Conservation (phyloP, 2,329 filamentous ascomycete species). For the Aotearoamyces nothofagi region DNA sequence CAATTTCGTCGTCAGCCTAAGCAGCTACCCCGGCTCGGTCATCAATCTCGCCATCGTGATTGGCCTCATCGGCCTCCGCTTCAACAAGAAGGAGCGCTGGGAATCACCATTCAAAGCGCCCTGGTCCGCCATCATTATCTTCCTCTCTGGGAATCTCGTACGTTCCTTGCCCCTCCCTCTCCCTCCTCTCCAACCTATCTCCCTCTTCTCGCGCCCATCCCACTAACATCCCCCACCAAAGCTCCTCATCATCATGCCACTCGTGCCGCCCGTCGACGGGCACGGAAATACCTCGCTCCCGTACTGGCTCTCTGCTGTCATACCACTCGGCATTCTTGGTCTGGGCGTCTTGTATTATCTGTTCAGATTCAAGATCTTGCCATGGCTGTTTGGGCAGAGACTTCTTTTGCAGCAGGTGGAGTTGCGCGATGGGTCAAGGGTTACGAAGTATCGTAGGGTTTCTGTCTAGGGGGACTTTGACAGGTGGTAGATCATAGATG, state of each 20-base stretch:
- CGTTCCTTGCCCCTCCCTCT: not conserved
- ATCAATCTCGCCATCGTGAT: slow-evolving; percentile 39
- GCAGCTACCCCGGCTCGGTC: slow-evolving; percentile 37
- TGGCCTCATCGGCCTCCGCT: slow-evolving; percentile 40
- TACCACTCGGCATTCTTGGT: not conserved
- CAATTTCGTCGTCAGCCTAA: slow-evolving; percentile 41
- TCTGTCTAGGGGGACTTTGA: too few relatives aligned
- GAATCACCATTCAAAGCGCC: not conserved
- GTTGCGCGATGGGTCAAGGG: not conserved
- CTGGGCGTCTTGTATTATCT: not conserved
- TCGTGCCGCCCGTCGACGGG: slow-evolving; percentile 1
- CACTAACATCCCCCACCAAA: too few relatives aligned
- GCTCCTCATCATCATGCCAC: not conserved
- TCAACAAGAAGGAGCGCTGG: slow-evolving; percentile 11
- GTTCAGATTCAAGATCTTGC: not conserved
- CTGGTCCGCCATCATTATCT: not conserved
- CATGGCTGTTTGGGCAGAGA: not conserved
- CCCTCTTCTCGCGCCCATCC: too few relatives aligned
- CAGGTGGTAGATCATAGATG: too few relatives aligned
- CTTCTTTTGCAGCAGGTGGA: not conserved
- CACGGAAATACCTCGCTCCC: slow-evolving; percentile 1
- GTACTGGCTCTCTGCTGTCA: slow-evolving; percentile 1
- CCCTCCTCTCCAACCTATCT: too few relatives aligned
- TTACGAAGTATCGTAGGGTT: not conserved
- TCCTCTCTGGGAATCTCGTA: not conserved